Evolutionary conservation across 495 filamentous ascomycete genomes (phyloP).

Genomic region (Cryomyces minteri): DNA sequence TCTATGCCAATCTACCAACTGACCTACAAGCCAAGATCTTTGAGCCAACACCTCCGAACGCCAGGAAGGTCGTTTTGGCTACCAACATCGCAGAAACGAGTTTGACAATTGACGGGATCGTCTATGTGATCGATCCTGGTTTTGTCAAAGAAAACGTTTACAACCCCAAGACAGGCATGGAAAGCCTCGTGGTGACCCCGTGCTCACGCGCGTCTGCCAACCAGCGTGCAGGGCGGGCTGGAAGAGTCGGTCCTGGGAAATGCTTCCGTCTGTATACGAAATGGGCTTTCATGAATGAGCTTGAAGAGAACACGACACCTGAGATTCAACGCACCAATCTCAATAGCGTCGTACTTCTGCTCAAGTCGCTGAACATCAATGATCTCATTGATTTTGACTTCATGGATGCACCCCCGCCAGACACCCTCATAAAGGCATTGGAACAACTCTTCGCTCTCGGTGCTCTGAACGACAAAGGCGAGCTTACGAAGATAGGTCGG

Average conservation of each 20-base stretch:
- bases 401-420: slow-evolving; percentile 83
- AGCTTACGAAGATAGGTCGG: slow-evolving; percentile 78
- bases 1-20: slow-evolving; percentile 76
- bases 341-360: slow-evolving; percentile 61
- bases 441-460: slow-evolving; percentile 88
- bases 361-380: slow-evolving; percentile 87
- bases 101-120: slow-evolving; percentile 83
- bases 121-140: slow-evolving; percentile 83
- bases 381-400: slow-evolving; percentile 92
- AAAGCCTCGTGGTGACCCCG: slow-evolving; percentile 74
- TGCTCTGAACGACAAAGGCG: slow-evolving; percentile 74
- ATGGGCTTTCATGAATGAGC: slow-evolving; percentile 84
- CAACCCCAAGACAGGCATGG: slow-evolving; percentile 83
- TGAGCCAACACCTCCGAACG: slow-evolving; percentile 66
- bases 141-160: slow-evolving; percentile 95
- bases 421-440: slow-evolving; percentile 76
- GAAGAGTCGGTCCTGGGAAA: slow-evolving; percentile 83
- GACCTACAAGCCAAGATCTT: slow-evolving; percentile 92
- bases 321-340: slow-evolving; percentile 91
- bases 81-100: slow-evolving; percentile 96
- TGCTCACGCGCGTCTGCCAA: slow-evolving; percentile 90
- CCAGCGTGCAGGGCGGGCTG: slow-evolving; percentile 80
- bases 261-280: slow-evolving; percentile 93
- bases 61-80: slow-evolving; percentile 78
- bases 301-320: slow-evolving; percentile 82